phyloP scores from a whole-genome alignment of 306 rosid species.

The Spatholobus suberectus region DNA sequence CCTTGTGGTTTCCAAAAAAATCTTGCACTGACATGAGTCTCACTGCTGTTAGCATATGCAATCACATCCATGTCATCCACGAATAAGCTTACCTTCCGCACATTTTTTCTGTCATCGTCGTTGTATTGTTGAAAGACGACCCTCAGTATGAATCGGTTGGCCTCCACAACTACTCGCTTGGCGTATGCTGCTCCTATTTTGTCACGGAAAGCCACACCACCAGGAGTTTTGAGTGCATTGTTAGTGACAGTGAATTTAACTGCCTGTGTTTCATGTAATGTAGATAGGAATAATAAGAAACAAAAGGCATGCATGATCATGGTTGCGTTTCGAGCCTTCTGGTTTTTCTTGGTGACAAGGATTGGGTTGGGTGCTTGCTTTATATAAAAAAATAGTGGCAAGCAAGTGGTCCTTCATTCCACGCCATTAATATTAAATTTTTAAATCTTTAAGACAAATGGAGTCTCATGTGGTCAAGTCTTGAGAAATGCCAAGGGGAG shows the following conservation, averaged over 20 bases:
- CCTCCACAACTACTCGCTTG: background rate
- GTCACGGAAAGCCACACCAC: background rate
- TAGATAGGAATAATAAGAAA: background rate
- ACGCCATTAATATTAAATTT: background rate
- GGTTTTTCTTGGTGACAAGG: background rate
- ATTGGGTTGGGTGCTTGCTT: background rate
- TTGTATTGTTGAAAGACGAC: conserved; percentile 2
- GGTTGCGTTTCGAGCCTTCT: background rate
- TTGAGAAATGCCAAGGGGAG: too few relatives aligned
- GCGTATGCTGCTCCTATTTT: background rate
- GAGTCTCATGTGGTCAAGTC: too few relatives aligned
- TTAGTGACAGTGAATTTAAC: background rate
- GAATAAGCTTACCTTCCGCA: conserved; percentile 9
- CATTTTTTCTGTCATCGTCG: conserved; percentile 26
- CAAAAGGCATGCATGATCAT: background rate
- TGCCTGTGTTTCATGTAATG: background rate
- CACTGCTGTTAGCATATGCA: conserved; percentile 40
- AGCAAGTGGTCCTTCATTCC: background rate
- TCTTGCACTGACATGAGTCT: conserved; percentile 49
- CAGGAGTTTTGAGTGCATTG: background rate
- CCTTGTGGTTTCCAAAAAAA: conserved; percentile 40
- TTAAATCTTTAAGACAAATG: too few relatives aligned
- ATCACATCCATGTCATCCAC: conserved; percentile 43
- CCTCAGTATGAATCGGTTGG: conserved; percentile 41
- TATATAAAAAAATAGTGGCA: background rate